These are phyloP conservation scores for Paramecium bursaria DNA, from an alignment of 73 alveolate genomes.

Conservation along the genomic window DNA sequence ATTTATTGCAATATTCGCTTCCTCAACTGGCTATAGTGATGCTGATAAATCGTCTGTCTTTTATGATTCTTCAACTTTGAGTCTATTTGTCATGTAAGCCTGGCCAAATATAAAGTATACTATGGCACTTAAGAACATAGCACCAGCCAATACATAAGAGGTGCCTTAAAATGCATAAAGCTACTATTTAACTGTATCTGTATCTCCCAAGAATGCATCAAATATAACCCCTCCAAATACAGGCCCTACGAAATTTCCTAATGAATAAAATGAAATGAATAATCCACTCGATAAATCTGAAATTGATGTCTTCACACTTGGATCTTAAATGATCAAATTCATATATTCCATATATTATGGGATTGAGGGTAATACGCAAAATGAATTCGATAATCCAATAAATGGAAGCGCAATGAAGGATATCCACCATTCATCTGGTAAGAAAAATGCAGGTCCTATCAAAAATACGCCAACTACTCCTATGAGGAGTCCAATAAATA, in stretches of 20 bases:
- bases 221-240: constrained; percentile 50
- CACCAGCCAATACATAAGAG: constrained; percentile 26
- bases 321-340: not conserved
- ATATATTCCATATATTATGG: constrained; percentile 50
- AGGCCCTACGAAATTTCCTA: constrained; percentile 68
- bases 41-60: too few species aligned
- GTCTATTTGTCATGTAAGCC: too few species aligned
- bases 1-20: too few species aligned
- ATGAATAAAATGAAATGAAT: constrained; percentile 66
- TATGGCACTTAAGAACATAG: not conserved
- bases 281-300: constrained; percentile 64
- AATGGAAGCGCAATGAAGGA: constrained; percentile 36
- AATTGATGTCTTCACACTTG: not conserved
- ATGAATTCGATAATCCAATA: constrained; percentile 42
- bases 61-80: too few species aligned
- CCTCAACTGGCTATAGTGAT: too few species aligned
- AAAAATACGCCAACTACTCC: constrained; percentile 8
- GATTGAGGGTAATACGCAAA: constrained; percentile 48
- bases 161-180: not conserved
- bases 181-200: constrained; percentile 8
- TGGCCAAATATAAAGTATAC: too few species aligned
- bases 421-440: constrained; percentile 56
- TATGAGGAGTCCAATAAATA: constrained; percentile 6
- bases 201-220: constrained; percentile 43
- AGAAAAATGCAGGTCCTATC: constrained; percentile 2